A percentile compares a stretch with the other conserved stretches of the same genome.
Evolutionary conservation across 1,284 basidiomycete genomes (phyloP).

Genomic region (Neotropicomus parvogracilis): DNA sequence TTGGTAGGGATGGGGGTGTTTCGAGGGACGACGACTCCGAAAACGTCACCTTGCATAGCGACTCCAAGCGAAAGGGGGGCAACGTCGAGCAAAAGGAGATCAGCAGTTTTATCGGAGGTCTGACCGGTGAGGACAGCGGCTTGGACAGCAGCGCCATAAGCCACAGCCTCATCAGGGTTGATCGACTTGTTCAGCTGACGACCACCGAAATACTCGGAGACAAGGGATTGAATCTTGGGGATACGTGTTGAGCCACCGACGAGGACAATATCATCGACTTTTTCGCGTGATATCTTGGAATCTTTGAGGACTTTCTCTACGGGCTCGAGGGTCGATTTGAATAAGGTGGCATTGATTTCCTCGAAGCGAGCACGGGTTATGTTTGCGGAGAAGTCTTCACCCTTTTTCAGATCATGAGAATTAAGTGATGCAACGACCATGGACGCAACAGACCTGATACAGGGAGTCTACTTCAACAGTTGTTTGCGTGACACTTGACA

Average conservation of each 20-base stretch:
- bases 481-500: constrained; percentile 97
- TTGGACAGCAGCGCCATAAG: constrained; percentile 95
- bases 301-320: constrained; percentile 99
- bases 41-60: constrained; percentile 97
- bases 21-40: constrained; percentile 93
- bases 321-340: constrained; percentile 97
- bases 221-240: constrained; percentile 97
- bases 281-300: constrained; percentile 94
- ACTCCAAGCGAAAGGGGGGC: constrained; percentile 96
- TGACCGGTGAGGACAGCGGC: constrained; percentile 95
- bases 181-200: constrained; percentile 99
- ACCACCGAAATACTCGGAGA: constrained; percentile 97
- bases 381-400: constrained; percentile 92
- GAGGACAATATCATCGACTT: constrained; percentile 99
- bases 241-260: constrained; percentile 99
- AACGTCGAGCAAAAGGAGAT: constrained; percentile 93
- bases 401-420: constrained; percentile 40
- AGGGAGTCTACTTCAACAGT: constrained; percentile 99
- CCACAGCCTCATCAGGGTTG: constrained; percentile 94
- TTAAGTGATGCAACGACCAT: constrained; percentile 1
- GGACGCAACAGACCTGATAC: constrained; percentile 65
- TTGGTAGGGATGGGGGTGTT: constrained; percentile 98
- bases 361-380: constrained; percentile 99
- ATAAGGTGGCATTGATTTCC: constrained; percentile 92
- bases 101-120: constrained; percentile 94